Conservation (phyloP, 2,329 filamentous ascomycete genomes). For the Cladosporium sp. region DNA sequence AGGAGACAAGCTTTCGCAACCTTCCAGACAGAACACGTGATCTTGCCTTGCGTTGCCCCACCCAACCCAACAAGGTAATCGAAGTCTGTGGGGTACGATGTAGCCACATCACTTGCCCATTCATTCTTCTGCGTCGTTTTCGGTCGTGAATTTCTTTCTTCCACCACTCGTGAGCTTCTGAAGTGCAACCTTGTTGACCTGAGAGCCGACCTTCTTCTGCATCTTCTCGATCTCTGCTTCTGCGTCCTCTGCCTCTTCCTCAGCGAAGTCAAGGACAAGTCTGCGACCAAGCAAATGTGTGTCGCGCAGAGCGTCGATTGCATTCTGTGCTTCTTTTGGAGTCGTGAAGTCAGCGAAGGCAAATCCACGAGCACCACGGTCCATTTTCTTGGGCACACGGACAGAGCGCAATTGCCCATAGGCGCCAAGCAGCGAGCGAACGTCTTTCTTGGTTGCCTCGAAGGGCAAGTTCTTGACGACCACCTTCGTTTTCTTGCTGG, state of each 20-base stretch:
- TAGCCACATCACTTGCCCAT: not conserved
- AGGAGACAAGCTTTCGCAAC: constrained; percentile 15
- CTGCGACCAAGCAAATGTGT: constrained; percentile 89
- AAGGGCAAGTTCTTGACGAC: constrained; percentile 98
- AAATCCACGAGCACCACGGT: constrained; percentile 82
- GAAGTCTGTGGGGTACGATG: not conserved
- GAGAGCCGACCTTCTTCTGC: constrained; percentile 89
- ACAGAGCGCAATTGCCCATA: constrained; percentile 92
- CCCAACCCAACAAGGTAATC: not conserved
- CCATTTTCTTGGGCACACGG: constrained; percentile 91
- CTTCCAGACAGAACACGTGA: constrained; percentile 1
- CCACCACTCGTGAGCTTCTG: constrained; percentile 81
- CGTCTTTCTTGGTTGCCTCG: constrained; percentile 88
- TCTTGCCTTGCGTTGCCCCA: constrained; percentile 4
- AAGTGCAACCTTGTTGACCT: constrained; percentile 84
- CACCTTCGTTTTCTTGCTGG: constrained; percentile 78
- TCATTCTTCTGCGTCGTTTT: constrained; percentile 24
- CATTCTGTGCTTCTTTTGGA: constrained; percentile 81
- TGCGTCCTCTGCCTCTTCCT: constrained; percentile 81
- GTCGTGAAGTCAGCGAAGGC: constrained; percentile 96
- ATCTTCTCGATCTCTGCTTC: constrained; percentile 96
- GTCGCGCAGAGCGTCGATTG: constrained; percentile 83
- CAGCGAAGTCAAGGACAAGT: constrained; percentile 86
- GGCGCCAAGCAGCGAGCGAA: constrained; percentile 76
- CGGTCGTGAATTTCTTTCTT: constrained; percentile 71